Evolutionary conservation across 139 green algal genomes (phyloP).

Genomic region (Astrephomene gubernaculifera): DNA sequence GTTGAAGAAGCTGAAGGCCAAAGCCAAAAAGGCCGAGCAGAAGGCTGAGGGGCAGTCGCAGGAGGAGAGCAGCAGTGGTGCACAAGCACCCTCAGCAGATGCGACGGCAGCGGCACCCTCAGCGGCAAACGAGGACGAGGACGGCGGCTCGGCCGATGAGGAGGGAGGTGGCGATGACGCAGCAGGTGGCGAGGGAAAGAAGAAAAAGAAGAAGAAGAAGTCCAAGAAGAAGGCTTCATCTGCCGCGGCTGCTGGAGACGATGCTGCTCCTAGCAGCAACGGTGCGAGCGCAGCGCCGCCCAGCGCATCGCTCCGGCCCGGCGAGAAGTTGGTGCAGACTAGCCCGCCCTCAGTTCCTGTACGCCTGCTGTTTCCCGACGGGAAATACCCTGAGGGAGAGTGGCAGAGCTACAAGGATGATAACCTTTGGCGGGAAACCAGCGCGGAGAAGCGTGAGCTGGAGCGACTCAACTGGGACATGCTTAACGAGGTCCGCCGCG

Average conservation of each 20-base stretch:
- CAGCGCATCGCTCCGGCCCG: conserved; percentile 3
- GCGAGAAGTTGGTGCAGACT: conserved; percentile 80
- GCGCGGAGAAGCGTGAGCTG: conserved; percentile 92
- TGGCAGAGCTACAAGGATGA: conserved; percentile 86
- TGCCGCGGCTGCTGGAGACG: conserved; percentile 16
- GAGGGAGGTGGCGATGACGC: conserved; percentile 41
- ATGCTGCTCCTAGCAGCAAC: not conserved
- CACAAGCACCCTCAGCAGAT: conserved; percentile 27
- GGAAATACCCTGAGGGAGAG: conserved; percentile 85
- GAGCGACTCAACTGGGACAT: conserved; percentile 85
- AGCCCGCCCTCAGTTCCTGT: conserved; percentile 92
- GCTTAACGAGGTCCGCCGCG: conserved; percentile 94
- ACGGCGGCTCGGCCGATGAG: conserved; percentile 33
- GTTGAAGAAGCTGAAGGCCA: conserved; percentile 31
- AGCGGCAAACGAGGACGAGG: conserved; percentile 39
- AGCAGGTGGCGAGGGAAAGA: conserved; percentile 53
- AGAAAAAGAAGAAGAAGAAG: conserved; percentile 79
- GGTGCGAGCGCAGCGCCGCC: conserved; percentile 10
- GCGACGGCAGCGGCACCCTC: conserved; percentile 18
- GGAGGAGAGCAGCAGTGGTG: not conserved
- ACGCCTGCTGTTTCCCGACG: conserved; percentile 85
- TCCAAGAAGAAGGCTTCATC: conserved; percentile 56
- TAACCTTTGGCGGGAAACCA: conserved; percentile 93
- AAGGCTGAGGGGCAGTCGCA: not conserved
- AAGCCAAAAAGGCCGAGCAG: conserved; percentile 25